phyloP scores from a whole-genome alignment of 2,329 filamentous ascomycete species.

The Cladophialophora psammophila region DNA sequence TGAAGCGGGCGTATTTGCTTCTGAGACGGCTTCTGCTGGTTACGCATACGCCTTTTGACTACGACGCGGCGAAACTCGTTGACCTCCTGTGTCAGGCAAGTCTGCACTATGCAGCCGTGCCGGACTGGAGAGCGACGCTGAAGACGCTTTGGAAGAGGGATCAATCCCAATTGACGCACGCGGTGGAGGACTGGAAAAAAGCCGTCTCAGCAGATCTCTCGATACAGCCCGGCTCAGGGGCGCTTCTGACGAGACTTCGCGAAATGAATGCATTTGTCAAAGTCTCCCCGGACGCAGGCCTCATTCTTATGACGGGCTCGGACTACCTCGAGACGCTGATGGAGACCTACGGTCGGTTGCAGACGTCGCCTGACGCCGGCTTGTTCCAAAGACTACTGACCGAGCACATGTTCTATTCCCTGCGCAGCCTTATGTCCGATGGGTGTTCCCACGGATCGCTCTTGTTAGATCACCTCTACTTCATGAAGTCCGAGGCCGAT shows the following conservation, averaged over 20 bases:
- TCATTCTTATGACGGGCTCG: slow-evolving; percentile 79
- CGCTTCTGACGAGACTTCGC: slow-evolving; percentile 41
- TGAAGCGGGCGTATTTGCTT: slow-evolving; percentile 71
- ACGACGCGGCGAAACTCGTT: slow-evolving; percentile 23
- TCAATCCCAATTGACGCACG: slow-evolving; percentile 27
- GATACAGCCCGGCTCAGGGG: slow-evolving; percentile 34
- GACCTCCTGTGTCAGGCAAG: slow-evolving; percentile 32
- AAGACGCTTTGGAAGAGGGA: slow-evolving; percentile 32
- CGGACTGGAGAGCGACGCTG: slow-evolving; percentile 33
- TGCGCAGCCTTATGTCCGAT: slow-evolving; percentile 73
- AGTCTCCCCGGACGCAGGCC: slow-evolving; percentile 54
- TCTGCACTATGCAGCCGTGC: slow-evolving; percentile 24
- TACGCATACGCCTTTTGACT: slow-evolving; percentile 25
- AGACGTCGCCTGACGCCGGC: slow-evolving; percentile 55
- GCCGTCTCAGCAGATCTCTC: slow-evolving; percentile 26
- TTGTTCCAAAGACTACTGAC: slow-evolving; percentile 71
- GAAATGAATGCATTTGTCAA: slow-evolving; percentile 51
- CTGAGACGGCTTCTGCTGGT: slow-evolving; percentile 63
- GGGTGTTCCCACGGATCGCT: slow-evolving; percentile 74
- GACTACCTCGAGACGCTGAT: slow-evolving; percentile 82
- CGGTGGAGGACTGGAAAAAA: slow-evolving; percentile 30
- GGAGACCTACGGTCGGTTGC: slow-evolving; percentile 56
- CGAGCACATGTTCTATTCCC: slow-evolving; percentile 75
- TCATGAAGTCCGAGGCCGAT: slow-evolving; percentile 75
- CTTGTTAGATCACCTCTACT: slow-evolving; percentile 83